Evolutionary conservation across 257 asterid genomes (phyloP).

Genomic region (Penstemon eatonii): DNA sequence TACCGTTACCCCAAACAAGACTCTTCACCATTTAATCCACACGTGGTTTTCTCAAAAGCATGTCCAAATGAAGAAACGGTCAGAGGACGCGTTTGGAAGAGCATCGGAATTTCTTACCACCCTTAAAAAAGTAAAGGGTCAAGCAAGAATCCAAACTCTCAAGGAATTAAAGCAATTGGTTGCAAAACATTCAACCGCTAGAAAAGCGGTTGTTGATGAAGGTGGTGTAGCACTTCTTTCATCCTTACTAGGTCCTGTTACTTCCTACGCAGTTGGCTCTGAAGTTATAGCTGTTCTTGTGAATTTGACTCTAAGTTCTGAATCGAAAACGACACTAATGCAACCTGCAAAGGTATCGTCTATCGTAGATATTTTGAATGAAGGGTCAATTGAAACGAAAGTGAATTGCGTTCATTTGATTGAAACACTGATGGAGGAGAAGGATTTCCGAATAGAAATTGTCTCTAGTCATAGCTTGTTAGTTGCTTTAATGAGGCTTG

Average conservation of each 20-base stretch:
- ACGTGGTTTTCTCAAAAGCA: conserved; percentile 72
- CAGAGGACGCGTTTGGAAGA: conserved; percentile 66
- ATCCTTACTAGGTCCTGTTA: conserved; percentile 68
- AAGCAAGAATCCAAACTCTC: conserved; percentile 54
- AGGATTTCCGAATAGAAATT: conserved; percentile 46
- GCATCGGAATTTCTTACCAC: conserved; percentile 50
- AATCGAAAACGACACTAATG: conserved; percentile 53
- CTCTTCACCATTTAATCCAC: conserved; percentile 56
- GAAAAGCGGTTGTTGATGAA: conserved; percentile 54
- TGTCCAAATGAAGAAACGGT: conserved; percentile 61
- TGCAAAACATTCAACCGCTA: conserved; percentile 48
- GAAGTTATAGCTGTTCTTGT: conserved; percentile 60
- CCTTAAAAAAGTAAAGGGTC: conserved; percentile 64
- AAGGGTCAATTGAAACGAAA: conserved; percentile 65
- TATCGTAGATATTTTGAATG: conserved; percentile 57
- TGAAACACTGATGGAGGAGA: conserved; percentile 52
- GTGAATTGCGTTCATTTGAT: conserved; percentile 55
- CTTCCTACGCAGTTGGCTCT: conserved; percentile 65
- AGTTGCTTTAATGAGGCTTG: conserved; percentile 58
- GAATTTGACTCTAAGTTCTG: conserved; percentile 44
- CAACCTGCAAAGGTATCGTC: conserved; percentile 69
- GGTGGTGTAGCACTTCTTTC: conserved; percentile 55
- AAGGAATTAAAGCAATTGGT: conserved; percentile 56
- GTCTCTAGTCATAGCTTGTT: conserved; percentile 59
- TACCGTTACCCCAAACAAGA: conserved; percentile 55